phyloP scores from a whole-genome alignment of 805 yeast species.

The Cephaloascus albidus region DNA sequence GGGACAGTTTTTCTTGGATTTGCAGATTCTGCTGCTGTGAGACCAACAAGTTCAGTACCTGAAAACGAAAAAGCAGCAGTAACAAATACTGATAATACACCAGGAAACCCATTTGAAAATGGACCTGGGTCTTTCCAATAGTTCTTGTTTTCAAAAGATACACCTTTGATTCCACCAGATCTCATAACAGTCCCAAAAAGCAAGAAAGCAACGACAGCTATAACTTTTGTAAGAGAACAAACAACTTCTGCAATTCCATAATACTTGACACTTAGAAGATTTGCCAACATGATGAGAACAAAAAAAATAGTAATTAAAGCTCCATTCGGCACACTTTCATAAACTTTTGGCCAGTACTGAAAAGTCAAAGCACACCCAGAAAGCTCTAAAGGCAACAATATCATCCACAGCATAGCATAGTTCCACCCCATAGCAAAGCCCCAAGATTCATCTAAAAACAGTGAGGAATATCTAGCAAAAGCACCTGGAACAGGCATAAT shows the following conservation, averaged over 20 bases:
- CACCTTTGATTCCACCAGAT: constrained; percentile 26
- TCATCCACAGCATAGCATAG: constrained; percentile 13
- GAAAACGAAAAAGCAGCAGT: constrained; percentile 32
- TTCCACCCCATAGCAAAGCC: constrained; percentile 20
- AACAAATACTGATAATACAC: constrained; percentile 27
- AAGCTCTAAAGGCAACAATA: background rate
- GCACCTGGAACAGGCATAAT: constrained; percentile 29
- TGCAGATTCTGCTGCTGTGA: constrained; percentile 31
- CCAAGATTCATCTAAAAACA: constrained; percentile 16
- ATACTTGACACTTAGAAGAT: constrained; percentile 20
- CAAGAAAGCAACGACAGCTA: constrained; percentile 23
- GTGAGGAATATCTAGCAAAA: constrained; percentile 13
- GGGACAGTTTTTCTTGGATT: constrained; percentile 27
- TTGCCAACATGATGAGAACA: constrained; percentile 15
- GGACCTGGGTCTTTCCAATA: constrained; percentile 37
- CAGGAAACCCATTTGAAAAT: constrained; percentile 28
- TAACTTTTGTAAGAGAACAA: constrained; percentile 22
- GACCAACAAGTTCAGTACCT: constrained; percentile 30
- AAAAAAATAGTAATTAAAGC: constrained; percentile 14
- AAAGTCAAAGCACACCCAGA: background rate
- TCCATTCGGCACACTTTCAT: background rate
- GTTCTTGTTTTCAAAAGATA: constrained; percentile 7
- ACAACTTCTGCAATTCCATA: constrained; percentile 27
- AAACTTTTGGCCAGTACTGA: background rate
- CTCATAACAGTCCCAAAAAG: constrained; percentile 20